phyloP scores from a whole-genome alignment of 129 eudicot genomes.

The Solidago caesia region DNA sequence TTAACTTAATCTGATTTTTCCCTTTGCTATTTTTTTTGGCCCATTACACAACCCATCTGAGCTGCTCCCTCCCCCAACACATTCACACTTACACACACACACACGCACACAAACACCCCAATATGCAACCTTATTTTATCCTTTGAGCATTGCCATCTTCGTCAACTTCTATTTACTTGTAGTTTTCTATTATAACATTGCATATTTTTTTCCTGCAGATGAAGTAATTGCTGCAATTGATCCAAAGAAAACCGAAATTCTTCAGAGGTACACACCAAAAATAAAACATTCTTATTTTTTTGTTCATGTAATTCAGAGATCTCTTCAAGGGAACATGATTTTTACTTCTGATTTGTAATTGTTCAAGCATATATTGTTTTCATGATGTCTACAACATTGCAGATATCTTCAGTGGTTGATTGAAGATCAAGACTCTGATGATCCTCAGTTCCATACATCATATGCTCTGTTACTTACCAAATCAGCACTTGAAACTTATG shows the following conservation, averaged over 20 bases:
- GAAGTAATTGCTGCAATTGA: constrained; percentile 82
- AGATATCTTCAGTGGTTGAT: constrained; percentile 98
- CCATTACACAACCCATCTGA: too few species aligned
- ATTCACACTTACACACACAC: too few species aligned
- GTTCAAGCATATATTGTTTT: constrained; percentile 1
- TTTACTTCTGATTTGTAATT: not conserved
- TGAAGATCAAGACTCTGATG: constrained; percentile 91
- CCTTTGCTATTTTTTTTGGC: not conserved
- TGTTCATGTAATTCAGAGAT: not conserved
- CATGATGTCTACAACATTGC: constrained; percentile 24
- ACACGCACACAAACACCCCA: not conserved
- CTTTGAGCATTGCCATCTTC: not conserved
- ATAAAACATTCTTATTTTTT: not conserved
- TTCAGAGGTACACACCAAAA: constrained; percentile 58
- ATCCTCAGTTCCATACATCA: constrained; percentile 74
- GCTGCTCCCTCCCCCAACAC: too few species aligned
- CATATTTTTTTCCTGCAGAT: constrained; percentile 44
- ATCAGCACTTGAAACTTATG: constrained; percentile 69
- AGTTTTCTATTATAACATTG: not conserved
- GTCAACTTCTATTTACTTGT: not conserved
- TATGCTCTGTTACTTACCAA: constrained; percentile 90
- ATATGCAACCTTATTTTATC: not conserved
- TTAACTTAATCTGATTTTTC: not conserved
- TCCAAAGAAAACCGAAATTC: constrained; percentile 81
- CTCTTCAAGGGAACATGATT: not conserved